Evolutionary conservation across 176 grass and related monocot species (phyloP), one percentile per base, ranked within the genome.

Genomic region (Lolium rigidum): DNA sequence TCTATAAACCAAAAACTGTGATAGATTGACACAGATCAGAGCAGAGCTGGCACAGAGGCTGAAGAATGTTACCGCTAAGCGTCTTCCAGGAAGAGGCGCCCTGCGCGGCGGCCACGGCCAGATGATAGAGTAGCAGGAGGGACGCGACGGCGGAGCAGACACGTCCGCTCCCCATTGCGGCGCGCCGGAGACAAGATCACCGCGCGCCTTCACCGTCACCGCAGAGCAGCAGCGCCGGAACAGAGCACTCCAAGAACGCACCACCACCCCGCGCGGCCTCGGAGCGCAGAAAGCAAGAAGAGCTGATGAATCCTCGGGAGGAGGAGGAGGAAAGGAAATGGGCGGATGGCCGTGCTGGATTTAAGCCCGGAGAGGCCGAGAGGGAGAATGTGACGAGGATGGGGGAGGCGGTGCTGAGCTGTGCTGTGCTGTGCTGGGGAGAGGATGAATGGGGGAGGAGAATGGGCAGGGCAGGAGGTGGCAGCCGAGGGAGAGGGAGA

Each of bases 51-150:
- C 18, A 10, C 4, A 57, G 6, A 70, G 16, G 1, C 20, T 2
- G 6, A 17, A 18, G 81, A 70, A 25, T 14, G 46, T 77, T 81
- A 92, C 87, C 91, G 65, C 80, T 85, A 65, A 92, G 47, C 37
- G 91, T 90, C 80, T 87, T 92, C 91, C 91, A 92, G 47, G 91
- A 55, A 71, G 84, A 72, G 38, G 46, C 81, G 55, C 54, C 61
- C 91, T 87, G 91, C 11, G 91, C 81, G 5, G 87, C 69, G n/a
- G 81, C 87, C 51, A 60, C 43, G 52, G 62, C 55, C 71, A 78
- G 63, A 14, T 51, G 63, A 14, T 51, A 86, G 7, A 92, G 81
- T 47, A 90, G 56, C 24, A 90, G 0, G 63, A 92, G 63, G 54
- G 64, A 31, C 5, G 63, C 76, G 9, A 90, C 54, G 1, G 72